phyloP scores from a whole-genome alignment of 176 grass and related monocot genomes.

The Cocos nucifera region DNA sequence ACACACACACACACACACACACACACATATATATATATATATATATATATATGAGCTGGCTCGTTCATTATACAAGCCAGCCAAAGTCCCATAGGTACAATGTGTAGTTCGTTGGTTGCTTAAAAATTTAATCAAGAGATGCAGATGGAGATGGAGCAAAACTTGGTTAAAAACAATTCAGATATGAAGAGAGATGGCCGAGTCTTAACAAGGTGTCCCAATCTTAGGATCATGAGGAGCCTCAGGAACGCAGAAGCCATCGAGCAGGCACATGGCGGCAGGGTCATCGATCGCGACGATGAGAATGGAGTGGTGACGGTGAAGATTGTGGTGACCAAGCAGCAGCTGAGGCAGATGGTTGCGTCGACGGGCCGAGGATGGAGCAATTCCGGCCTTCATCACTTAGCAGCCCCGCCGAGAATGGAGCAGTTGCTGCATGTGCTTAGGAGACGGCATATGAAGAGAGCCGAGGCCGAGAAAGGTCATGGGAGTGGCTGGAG shows the following conservation, averaged over 20 bases:
- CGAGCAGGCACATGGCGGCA: constrained; percentile 38
- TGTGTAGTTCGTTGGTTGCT: too few relatives aligned
- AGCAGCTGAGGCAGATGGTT: constrained; percentile 84
- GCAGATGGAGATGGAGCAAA: too few relatives aligned
- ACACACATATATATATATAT: too few relatives aligned
- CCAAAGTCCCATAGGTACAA: too few relatives aligned
- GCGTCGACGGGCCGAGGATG: constrained; percentile 25
- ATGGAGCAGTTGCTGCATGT: constrained; percentile 66
- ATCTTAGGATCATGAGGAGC: too few relatives aligned
- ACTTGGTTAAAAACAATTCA: too few relatives aligned
- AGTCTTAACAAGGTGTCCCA: too few relatives aligned
- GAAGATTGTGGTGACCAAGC: constrained; percentile 85
- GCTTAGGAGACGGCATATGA: constrained; percentile 60
- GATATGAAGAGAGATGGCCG: too few relatives aligned
- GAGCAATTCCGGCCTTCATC: constrained; percentile 13
- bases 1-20: too few relatives aligned
- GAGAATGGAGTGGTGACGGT: constrained; percentile 59
- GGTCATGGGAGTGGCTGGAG: constrained; percentile 46
- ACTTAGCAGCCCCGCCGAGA: not conserved
- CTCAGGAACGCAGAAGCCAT: constrained; percentile 20
- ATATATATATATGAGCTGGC: too few relatives aligned
- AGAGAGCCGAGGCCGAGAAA: constrained; percentile 35
- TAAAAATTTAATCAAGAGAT: too few relatives aligned
- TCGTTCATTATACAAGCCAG: too few relatives aligned
- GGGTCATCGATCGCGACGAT: constrained; percentile 49